phyloP scores from a whole-genome alignment of 2,329 filamentous ascomycete genomes.

The Cytospora leucostoma region DNA sequence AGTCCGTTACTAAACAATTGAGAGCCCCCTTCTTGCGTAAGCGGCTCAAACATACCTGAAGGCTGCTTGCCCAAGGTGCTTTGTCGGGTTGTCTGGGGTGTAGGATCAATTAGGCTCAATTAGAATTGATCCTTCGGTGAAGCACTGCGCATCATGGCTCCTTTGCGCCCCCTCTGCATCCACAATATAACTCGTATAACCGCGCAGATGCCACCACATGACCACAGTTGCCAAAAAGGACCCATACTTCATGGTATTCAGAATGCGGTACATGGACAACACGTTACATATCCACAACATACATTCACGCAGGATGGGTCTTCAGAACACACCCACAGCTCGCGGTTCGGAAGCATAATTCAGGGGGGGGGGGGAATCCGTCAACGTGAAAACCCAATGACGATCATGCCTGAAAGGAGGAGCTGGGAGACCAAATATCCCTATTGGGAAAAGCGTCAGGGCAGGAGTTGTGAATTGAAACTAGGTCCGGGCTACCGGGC shows the following conservation, averaged over 20 bases:
- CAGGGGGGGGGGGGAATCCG: neutral
- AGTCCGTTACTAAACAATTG: neutral
- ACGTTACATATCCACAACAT: too few relatives aligned
- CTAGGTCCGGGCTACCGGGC: too few relatives aligned
- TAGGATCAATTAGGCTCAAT: neutral
- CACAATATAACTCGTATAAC: neutral
- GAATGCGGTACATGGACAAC: too few relatives aligned
- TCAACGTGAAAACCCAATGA: slow-evolving; percentile 11
- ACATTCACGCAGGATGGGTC: neutral
- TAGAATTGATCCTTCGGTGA: neutral
- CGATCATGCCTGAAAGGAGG: slow-evolving; percentile 13
- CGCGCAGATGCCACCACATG: neutral
- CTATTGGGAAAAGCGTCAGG: slow-evolving; percentile 25
- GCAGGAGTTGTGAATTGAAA: slow-evolving; percentile 5
- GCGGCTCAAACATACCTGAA: neutral
- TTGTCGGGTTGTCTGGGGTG: neutral
- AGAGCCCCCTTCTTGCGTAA: neutral
- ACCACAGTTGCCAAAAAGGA: neutral
- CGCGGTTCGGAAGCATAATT: slow-evolving; percentile 2
- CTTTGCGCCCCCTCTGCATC: neutral
- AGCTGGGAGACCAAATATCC: slow-evolving; percentile 3
- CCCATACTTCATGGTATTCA: too few relatives aligned
- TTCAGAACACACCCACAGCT: neutral
- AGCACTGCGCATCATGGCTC: neutral
- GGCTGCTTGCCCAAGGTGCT: too few relatives aligned